phyloP scores from a whole-genome alignment of 2,329 filamentous ascomycete genomes.

The Trichoderma sp. region DNA sequence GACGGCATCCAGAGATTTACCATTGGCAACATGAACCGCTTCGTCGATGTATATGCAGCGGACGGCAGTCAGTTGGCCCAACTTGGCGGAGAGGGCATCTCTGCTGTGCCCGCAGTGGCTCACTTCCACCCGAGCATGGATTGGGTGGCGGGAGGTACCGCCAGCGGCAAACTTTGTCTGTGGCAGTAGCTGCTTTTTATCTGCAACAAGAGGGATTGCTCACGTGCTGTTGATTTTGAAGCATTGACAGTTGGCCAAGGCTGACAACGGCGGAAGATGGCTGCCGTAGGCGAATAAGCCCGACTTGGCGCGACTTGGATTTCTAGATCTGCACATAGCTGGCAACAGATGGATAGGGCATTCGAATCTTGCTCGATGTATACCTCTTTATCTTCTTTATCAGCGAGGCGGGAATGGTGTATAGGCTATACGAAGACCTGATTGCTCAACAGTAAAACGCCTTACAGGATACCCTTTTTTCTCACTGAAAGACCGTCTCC shows the following conservation, averaged over 20 bases:
- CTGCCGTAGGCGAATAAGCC: not conserved
- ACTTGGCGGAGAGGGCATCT: slow-evolving; percentile 84
- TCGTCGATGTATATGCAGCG: slow-evolving; percentile 85
- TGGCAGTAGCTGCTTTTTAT: slow-evolving; percentile 66
- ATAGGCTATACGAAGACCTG: not conserved
- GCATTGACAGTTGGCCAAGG: not conserved
- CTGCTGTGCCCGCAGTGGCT: slow-evolving; percentile 89
- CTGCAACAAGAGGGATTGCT: not conserved
- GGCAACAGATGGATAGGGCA: slow-evolving; percentile 9
- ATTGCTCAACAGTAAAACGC: not conserved
- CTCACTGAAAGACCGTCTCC: slow-evolving; percentile 27
- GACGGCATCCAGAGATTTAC: slow-evolving; percentile 85
- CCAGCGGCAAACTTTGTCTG: slow-evolving; percentile 87
- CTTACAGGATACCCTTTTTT: not conserved
- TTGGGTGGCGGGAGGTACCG: slow-evolving; percentile 91
- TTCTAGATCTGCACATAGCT: slow-evolving; percentile 13
- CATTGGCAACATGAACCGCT: slow-evolving; percentile 97
- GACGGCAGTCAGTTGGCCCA: slow-evolving; percentile 87
- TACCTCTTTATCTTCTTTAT: not conserved
- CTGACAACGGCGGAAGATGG: not conserved
- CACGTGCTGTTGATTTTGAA: not conserved
- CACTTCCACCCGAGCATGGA: slow-evolving; percentile 85
- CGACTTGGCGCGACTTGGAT: not conserved
- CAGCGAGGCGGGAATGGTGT: not conserved
- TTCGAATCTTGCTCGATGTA: not conserved